Evolutionary conservation across 2,329 filamentous ascomycete species (phyloP).

Genomic region (Biscogniauxia mediterranea): DNA sequence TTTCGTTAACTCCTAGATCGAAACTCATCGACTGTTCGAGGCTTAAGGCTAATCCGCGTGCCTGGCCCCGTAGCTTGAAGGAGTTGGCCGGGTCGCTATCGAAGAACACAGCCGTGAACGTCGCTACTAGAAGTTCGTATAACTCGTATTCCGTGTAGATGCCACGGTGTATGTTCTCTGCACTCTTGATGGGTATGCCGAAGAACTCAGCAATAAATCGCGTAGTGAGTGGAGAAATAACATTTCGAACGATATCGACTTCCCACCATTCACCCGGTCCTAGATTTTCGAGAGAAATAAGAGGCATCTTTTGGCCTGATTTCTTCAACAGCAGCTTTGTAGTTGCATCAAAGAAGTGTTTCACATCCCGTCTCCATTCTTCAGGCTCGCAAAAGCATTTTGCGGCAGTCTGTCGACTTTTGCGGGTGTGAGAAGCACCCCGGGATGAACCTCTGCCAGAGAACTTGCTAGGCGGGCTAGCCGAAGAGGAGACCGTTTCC

Average conservation of each 20-base stretch:
- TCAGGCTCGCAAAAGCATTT: slow-evolving; percentile 50
- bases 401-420: slow-evolving; percentile 41
- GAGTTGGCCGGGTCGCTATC: slow-evolving; percentile 56
- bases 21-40: slow-evolving; percentile 51
- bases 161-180: slow-evolving; percentile 42
- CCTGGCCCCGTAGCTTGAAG: slow-evolving; percentile 53
- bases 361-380: slow-evolving; percentile 54
- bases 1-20: slow-evolving; percentile 48
- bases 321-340: slow-evolving; percentile 52
- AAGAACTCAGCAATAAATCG: slow-evolving; percentile 56
- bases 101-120: slow-evolving; percentile 58
- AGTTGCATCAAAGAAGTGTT: slow-evolving; percentile 54
- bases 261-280: slow-evolving; percentile 45
- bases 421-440: slow-evolving; percentile 38
- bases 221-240: slow-evolving; percentile 53
- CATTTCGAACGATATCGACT: slow-evolving; percentile 53
- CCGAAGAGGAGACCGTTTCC: slow-evolving; percentile 51
- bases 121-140: slow-evolving; percentile 54
- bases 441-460: slow-evolving; percentile 46
- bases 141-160: slow-evolving; percentile 57
- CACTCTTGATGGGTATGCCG: slow-evolving; percentile 53
- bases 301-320: slow-evolving; percentile 8
- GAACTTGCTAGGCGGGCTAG: slow-evolving; percentile 43
- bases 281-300: neutral
- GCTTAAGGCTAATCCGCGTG: slow-evolving; percentile 47